phyloP scores from a whole-genome alignment of 2,329 filamentous ascomycete species.

The Colletotrichum coccodes region DNA sequence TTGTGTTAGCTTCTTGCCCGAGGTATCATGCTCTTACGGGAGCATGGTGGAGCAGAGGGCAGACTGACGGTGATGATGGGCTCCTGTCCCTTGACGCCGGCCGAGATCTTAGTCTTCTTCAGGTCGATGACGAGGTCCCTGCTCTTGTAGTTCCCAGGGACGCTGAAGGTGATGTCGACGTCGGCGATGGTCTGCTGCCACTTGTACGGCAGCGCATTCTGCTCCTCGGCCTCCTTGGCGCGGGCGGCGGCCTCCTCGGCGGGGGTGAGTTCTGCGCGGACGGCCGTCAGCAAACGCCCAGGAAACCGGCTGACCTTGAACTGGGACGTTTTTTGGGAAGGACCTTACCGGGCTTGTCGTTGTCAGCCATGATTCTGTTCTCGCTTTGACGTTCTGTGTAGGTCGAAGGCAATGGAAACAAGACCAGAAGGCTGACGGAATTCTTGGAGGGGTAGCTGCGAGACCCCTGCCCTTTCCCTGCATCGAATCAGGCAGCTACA shows the following conservation, averaged over 20 bases:
- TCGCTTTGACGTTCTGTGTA: slow-evolving; percentile 6
- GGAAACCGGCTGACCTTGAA: not conserved
- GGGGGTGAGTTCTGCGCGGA: slow-evolving; percentile 58
- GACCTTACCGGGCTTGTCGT: slow-evolving; percentile 45
- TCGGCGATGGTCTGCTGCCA: slow-evolving; percentile 95
- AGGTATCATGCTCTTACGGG: not conserved
- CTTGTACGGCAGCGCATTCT: slow-evolving; percentile 93
- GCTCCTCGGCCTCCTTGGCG: slow-evolving; percentile 85
- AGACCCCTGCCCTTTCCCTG: slow-evolving; percentile 9
- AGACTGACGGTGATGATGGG: slow-evolving; percentile 79
- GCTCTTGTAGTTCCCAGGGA: slow-evolving; percentile 86
- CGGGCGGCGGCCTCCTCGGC: slow-evolving; percentile 68
- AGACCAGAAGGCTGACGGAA: slow-evolving; percentile 24
- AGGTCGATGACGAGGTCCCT: slow-evolving; percentile 86
- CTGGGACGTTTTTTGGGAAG: too few relatives aligned
- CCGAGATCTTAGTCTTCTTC: slow-evolving; percentile 80
- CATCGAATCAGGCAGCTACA: not conserved
- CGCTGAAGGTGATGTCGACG: slow-evolving; percentile 80
- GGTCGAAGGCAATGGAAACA: slow-evolving; percentile 37
- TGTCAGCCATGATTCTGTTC: slow-evolving; percentile 51
- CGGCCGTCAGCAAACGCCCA: slow-evolving; percentile 35
- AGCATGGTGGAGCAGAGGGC: not conserved
- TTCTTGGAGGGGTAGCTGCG: slow-evolving; percentile 37
- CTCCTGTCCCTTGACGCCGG: slow-evolving; percentile 88
- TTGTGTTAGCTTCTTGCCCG: not conserved